These are phyloP conservation scores for Plantago major DNA, from an alignment of 257 asterid species.

Conservation along the genomic window DNA sequence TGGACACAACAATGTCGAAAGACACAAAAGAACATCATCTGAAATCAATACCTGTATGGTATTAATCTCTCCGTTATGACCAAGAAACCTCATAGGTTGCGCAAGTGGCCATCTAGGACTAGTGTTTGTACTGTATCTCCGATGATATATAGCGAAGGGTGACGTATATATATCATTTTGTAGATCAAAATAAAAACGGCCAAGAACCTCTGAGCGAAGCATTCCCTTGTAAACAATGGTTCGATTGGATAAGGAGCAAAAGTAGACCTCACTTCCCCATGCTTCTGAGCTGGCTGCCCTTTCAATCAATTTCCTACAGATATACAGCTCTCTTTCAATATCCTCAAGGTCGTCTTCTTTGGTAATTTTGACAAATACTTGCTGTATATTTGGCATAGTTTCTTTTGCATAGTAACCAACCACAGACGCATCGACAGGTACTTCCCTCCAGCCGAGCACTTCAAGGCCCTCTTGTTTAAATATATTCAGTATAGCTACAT, in stretches of 20 bases:
- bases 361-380: constrained; percentile 77
- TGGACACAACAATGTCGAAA: constrained; percentile 11
- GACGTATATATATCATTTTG: constrained; percentile 70
- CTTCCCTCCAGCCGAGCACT: constrained; percentile 97
- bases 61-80: constrained; percentile 99
- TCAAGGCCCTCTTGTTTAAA: constrained; percentile 93
- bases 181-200: constrained; percentile 81
- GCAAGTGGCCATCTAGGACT: constrained; percentile 99
- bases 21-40: background rate
- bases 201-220: constrained; percentile 95
- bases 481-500: constrained; percentile 62
- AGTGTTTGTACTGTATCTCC: constrained; percentile 96
- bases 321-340: constrained; percentile 89
- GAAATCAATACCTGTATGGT: constrained; percentile 72
- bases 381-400: constrained; percentile 90
- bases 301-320: constrained; percentile 92
- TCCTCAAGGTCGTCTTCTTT: constrained; percentile 88
- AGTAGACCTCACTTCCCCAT: constrained; percentile 90
- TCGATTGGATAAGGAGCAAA: constrained; percentile 94
- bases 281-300: constrained; percentile 55
- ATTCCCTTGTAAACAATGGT: constrained; percentile 98
- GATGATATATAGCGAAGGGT: constrained; percentile 94
- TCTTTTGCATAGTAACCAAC: constrained; percentile 85
- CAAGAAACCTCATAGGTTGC: constrained; percentile 99
- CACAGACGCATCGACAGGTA: constrained; percentile 75